Evolutionary conservation across 345 rosid species (phyloP).

Genomic region (Eutrema japonicum): DNA sequence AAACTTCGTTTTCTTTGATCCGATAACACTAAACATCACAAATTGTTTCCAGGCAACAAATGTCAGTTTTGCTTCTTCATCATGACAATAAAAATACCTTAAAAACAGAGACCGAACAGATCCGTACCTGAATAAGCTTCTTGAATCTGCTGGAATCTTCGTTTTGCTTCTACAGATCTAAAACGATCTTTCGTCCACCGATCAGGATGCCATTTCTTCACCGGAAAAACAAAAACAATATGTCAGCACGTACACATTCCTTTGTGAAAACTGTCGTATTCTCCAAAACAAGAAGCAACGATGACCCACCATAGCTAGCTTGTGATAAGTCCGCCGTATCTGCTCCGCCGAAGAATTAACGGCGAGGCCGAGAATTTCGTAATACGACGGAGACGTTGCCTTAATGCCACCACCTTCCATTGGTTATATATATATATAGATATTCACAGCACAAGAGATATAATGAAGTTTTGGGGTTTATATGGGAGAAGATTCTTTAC

Average conservation of each 20-base stretch:
- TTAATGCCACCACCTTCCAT: slow-evolving; percentile 47
- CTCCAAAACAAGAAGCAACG: not conserved
- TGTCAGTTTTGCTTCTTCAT: slow-evolving; percentile 17
- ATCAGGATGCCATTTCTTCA: slow-evolving; percentile 96
- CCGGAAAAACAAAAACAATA: not conserved
- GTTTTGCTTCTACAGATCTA: slow-evolving; percentile 71
- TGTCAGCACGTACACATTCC: not conserved
- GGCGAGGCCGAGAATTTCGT: slow-evolving; percentile 73
- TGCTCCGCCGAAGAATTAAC: slow-evolving; percentile 79
- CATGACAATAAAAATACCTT: not conserved
- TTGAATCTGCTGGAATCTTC: slow-evolving; percentile 87
- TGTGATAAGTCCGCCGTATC: slow-evolving; percentile 77
- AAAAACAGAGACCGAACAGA: slow-evolving; percentile 4
- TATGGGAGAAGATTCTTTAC: slow-evolving; percentile 7
- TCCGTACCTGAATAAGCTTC: slow-evolving; percentile 86
- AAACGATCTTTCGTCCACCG: slow-evolving; percentile 59
- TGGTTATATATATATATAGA: not conserved
- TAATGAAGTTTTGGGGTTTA: not conserved
- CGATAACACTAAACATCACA: slow-evolving; percentile 56
- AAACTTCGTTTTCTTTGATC: slow-evolving; percentile 69
- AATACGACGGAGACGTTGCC: slow-evolving; percentile 50
- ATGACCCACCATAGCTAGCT: slow-evolving; percentile 77
- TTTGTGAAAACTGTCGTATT: not conserved
- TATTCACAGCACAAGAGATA: not conserved
- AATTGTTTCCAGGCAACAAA: slow-evolving; percentile 32